Conservation (phyloP, 75 land plant genomes). For the Cupressus sempervirens region DNA sequence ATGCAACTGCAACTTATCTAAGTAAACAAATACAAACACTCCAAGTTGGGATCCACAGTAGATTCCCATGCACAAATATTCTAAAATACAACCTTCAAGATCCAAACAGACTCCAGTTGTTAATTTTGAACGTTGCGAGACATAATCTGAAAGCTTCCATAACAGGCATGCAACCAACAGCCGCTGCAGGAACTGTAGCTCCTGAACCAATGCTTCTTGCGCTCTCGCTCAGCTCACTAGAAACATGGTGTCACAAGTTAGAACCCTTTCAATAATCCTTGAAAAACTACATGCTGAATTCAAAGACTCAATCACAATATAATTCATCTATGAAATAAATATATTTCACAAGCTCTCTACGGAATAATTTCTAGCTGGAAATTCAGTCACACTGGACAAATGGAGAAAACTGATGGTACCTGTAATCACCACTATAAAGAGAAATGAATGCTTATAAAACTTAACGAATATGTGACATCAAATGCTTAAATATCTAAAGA, state of each 20-base stretch:
- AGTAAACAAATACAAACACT: background rate
- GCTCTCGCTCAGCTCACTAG: slow-evolving; percentile 70
- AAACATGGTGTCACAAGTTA: slow-evolving; percentile 27
- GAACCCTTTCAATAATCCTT: background rate
- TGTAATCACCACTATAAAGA: background rate
- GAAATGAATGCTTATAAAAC: background rate
- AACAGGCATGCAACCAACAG: slow-evolving; percentile 56
- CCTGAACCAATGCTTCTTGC: slow-evolving; percentile 78
- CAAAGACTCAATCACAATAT: background rate
- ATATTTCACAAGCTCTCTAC: background rate
- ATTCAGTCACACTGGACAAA: background rate
- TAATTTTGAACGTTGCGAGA: slow-evolving; percentile 64
- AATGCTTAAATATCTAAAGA: background rate
- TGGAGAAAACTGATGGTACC: background rate
- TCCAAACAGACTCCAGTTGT: slow-evolving; percentile 87
- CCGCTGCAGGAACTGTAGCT: slow-evolving; percentile 52
- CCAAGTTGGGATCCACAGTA: background rate
- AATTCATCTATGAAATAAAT: background rate
- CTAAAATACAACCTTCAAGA: background rate
- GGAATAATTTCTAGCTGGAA: background rate
- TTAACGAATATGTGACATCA: background rate
- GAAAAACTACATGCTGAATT: background rate
- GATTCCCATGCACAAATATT: background rate
- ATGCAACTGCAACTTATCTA: background rate
- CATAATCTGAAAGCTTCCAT: slow-evolving; percentile 64